These are phyloP conservation scores for grape (Vitis vinifera) DNA, from an alignment of 164 flowering plant genomes.

Conservation along the genomic window DNA sequence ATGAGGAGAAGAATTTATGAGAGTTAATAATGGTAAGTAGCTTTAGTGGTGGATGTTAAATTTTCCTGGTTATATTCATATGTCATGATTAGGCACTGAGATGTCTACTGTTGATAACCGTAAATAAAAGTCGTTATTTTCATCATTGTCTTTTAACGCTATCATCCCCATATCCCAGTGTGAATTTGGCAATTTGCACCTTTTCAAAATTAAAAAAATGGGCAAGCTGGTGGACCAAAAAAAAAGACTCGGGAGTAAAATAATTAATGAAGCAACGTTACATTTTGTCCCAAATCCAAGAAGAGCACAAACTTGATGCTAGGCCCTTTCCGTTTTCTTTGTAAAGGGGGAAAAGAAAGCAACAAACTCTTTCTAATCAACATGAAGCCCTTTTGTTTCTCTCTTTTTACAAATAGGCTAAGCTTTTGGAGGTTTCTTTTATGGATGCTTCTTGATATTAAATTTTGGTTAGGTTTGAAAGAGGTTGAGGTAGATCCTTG, in stretches of 20 bases:
- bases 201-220: too few species aligned
- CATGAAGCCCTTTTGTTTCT: background rate
- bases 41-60: slow-evolving; percentile 6
- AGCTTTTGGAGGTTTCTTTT: slow-evolving; percentile 14
- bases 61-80: background rate
- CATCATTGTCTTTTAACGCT: background rate
- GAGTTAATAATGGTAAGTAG: slow-evolving; percentile 13
- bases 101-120: background rate
- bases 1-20: background rate
- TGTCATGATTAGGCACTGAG: background rate
- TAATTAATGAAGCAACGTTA: too few species aligned
- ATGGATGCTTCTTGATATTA: slow-evolving; percentile 14
- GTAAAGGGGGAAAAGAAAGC: too few species aligned
- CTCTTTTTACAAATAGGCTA: background rate
- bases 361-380: background rate
- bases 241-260: too few species aligned
- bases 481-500: slow-evolving; percentile 12
- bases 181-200: too few species aligned
- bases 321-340: too few species aligned
- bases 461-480: background rate
- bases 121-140: background rate
- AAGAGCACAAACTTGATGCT: too few species aligned
- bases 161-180: background rate
- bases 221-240: too few species aligned
- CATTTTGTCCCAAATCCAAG: too few species aligned